Evolutionary conservation across 768 basidiomycete genomes (phyloP).

Genomic region (Ramaria sp.): DNA sequence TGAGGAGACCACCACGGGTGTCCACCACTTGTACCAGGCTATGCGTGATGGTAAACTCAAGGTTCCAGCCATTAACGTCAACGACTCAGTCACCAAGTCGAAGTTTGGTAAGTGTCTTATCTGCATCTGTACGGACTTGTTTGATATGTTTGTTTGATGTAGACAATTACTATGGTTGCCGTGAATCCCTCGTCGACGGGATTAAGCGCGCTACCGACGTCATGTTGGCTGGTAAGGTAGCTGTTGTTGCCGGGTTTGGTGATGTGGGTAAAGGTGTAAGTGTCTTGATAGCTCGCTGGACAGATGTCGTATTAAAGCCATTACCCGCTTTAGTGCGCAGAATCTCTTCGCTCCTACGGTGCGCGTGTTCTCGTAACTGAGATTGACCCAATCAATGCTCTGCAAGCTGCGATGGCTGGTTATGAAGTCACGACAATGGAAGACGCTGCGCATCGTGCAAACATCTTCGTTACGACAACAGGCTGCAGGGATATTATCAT

Average conservation of each 20-base stretch:
- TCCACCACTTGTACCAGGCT: conserved; percentile 97
- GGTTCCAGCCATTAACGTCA: conserved; percentile 98
- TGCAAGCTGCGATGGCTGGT: conserved; percentile 99
- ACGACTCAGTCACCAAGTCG: conserved; percentile 99
- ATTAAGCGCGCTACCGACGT: conserved; percentile 99
- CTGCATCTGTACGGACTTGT: background rate
- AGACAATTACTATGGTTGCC: conserved; percentile 97
- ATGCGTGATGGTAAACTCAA: conserved; percentile 94
- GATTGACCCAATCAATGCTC: conserved; percentile 99
- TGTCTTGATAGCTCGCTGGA: conserved; percentile 14
- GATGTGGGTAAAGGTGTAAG: conserved; percentile 98
- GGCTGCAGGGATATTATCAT: conserved; percentile 98
- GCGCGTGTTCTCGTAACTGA: conserved; percentile 94
- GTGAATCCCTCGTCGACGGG: conserved; percentile 98
- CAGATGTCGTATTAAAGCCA: conserved; percentile 1
- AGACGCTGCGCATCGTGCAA: conserved; percentile 78
- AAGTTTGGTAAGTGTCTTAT: conserved; percentile 59
- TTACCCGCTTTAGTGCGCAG: conserved; percentile 65
- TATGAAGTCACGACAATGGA: conserved; percentile 99
- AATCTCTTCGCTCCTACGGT: conserved; percentile 95
- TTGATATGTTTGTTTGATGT: background rate
- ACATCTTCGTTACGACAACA: conserved; percentile 96
- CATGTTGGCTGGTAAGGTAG: conserved; percentile 99
- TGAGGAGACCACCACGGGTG: conserved; percentile 99
- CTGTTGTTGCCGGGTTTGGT: conserved; percentile 96